Evolutionary conservation across 208 protist genomes (phyloP).

Genomic region (Trypanosoma cruzi): DNA sequence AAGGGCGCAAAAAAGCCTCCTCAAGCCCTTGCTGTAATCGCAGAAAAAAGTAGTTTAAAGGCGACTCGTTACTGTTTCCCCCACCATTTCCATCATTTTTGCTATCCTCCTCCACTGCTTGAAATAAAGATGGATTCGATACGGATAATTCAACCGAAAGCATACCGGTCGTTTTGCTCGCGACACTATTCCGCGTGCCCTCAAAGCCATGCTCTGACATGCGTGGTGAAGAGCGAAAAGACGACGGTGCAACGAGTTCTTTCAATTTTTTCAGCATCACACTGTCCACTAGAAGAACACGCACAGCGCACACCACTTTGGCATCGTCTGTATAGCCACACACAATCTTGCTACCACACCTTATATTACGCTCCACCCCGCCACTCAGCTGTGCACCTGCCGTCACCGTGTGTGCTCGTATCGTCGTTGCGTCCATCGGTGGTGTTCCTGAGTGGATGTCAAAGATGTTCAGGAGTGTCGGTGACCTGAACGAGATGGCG

Average conservation of each 20-base stretch:
- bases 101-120: background rate
- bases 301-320: slow-evolving; percentile 17
- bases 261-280: slow-evolving; percentile 15
- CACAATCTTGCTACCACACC: slow-evolving; percentile 28
- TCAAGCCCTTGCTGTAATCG: slow-evolving; percentile 13
- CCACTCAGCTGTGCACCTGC: background rate
- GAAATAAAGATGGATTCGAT: background rate
- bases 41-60: background rate
- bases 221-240: background rate
- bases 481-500: background rate
- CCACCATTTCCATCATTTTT: background rate
- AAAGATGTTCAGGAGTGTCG: background rate
- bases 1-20: background rate
- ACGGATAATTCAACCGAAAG: background rate
- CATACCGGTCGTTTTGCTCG: background rate
- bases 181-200: background rate
- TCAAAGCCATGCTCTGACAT: background rate
- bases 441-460: background rate
- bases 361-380: slow-evolving; percentile 5
- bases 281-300: slow-evolving; percentile 24
- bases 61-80: background rate
- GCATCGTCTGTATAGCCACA: background rate
- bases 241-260: background rate
- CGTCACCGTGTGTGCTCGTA: background rate
- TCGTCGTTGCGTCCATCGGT: background rate